phyloP scores from a whole-genome alignment of 1,284 basidiomycete genomes.

The Mycosarcoma mackinlayi region DNA sequence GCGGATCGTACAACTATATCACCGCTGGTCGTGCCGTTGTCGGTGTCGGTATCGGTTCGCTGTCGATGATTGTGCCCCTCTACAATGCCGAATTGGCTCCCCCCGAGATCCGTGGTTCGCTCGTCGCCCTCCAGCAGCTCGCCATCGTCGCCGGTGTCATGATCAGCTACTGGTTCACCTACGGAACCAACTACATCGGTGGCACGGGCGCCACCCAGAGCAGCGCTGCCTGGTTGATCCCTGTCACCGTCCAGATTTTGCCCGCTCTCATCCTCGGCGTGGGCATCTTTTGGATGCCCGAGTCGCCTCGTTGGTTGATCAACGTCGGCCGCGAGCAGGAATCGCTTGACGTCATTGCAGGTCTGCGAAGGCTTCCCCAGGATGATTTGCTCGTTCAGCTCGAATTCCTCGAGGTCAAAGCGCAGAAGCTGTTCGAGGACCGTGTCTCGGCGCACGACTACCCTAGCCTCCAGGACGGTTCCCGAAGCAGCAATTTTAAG shows the following conservation, averaged over 20 bases:
- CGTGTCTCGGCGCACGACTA: conserved; percentile 53
- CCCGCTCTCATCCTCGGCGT: conserved; percentile 77
- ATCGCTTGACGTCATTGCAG: conserved; percentile 76
- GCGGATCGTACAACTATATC: conserved; percentile 73
- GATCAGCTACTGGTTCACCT: conserved; percentile 81
- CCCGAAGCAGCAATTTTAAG: conserved; percentile 74
- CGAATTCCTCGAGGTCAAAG: conserved; percentile 84
- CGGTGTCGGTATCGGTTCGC: conserved; percentile 80
- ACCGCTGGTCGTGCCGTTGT: conserved; percentile 78
- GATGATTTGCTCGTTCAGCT: conserved; percentile 78
- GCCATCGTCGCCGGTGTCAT: conserved; percentile 48
- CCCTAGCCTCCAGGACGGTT: conserved; percentile 77
- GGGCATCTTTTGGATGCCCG: conserved; percentile 75
- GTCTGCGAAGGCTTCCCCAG: conserved; percentile 73
- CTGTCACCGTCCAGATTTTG: conserved; percentile 79
- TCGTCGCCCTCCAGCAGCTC: conserved; percentile 79
- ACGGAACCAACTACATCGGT: conserved; percentile 74
- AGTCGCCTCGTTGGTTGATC: conserved; percentile 80
- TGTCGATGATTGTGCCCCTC: conserved; percentile 78
- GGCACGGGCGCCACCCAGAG: conserved; percentile 72
- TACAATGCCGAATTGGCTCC: conserved; percentile 86
- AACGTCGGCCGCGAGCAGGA: conserved; percentile 80
- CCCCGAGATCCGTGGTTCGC: conserved; percentile 81
- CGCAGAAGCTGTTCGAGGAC: conserved; percentile 71
- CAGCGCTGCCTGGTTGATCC: conserved; percentile 81